phyloP scores from a whole-genome alignment of 345 rosid genomes.

The Heritiera littoralis region DNA sequence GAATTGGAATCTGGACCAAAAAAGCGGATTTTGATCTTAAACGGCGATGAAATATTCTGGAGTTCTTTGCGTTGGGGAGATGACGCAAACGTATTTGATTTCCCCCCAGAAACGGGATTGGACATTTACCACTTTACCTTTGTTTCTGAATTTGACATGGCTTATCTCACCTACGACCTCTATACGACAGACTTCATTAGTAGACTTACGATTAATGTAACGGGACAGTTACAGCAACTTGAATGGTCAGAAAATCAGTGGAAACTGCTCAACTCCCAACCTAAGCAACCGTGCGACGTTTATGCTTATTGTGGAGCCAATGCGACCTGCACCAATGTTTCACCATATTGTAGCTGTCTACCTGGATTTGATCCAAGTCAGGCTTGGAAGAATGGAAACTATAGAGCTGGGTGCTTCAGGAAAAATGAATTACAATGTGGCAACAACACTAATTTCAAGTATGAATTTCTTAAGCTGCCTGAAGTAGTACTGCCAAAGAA shows the following conservation, averaged over 20 bases:
- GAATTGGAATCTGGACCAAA: background rate
- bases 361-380: constrained; percentile 42
- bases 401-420: constrained; percentile 62
- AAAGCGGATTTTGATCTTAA: background rate
- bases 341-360: constrained; percentile 54
- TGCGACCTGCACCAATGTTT: constrained; percentile 49
- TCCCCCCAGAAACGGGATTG: background rate
- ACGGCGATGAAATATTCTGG: background rate
- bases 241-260: constrained; percentile 50
- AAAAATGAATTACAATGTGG: constrained; percentile 47
- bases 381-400: constrained; percentile 52
- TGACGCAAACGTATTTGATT: background rate
- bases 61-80: background rate
- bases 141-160: constrained; percentile 33
- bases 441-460: constrained; percentile 19
- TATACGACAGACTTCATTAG: constrained; percentile 3
- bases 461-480: constrained; percentile 29
- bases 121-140: constrained; percentile 51
- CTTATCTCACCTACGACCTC: constrained; percentile 57
- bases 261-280: constrained; percentile 69
- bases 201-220: constrained; percentile 50
- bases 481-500: constrained; percentile 32
- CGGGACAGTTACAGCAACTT: constrained; percentile 58
- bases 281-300: constrained; percentile 66
- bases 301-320: constrained; percentile 67